Evolutionary conservation across 192 early-diverging fungal genomes (phyloP).

Genomic region (Coemansia sp.): DNA sequence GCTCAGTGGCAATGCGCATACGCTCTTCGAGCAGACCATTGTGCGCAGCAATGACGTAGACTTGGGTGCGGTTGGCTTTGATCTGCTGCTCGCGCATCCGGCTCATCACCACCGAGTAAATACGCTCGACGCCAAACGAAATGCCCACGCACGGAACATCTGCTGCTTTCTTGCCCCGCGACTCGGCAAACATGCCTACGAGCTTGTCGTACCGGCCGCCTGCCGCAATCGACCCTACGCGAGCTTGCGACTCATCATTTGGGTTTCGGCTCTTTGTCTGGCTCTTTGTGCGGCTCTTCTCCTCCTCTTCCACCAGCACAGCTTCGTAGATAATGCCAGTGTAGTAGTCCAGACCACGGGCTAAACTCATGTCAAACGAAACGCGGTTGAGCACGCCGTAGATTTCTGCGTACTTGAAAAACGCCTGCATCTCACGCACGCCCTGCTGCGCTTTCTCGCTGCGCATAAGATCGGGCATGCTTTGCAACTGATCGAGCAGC

Average conservation of each 20-base stretch:
- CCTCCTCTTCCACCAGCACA: conserved; percentile 57
- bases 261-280: conserved; percentile 49
- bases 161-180: conserved; percentile 55
- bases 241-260: conserved; percentile 63
- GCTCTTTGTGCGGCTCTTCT: conserved; percentile 11
- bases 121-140: conserved; percentile 93
- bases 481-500: conserved; percentile 69
- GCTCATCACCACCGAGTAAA: conserved; percentile 80
- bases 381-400: conserved; percentile 67
- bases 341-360: conserved; percentile 98
- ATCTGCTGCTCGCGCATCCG: conserved; percentile 60
- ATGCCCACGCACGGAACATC: conserved; percentile 93
- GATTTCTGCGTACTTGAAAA: conserved; percentile 84
- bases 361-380: conserved; percentile 91
- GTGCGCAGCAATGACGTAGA: conserved; percentile 80
- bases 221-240: conserved; percentile 93
- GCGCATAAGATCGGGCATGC: conserved; percentile 62
- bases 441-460: conserved; percentile 76
- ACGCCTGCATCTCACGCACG: conserved; percentile 78
- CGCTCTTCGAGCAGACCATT: conserved; percentile 85
- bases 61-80: conserved; percentile 76
- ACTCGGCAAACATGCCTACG: conserved; percentile 87
- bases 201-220: conserved; percentile 98
- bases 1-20: conserved; percentile 79
- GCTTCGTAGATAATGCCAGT: conserved; percentile 99